Evolutionary conservation across 176 grass and related monocot species (phyloP), one percentile per base, ranked within the genome.

Genomic region (Cymbopogon citratus): DNA sequence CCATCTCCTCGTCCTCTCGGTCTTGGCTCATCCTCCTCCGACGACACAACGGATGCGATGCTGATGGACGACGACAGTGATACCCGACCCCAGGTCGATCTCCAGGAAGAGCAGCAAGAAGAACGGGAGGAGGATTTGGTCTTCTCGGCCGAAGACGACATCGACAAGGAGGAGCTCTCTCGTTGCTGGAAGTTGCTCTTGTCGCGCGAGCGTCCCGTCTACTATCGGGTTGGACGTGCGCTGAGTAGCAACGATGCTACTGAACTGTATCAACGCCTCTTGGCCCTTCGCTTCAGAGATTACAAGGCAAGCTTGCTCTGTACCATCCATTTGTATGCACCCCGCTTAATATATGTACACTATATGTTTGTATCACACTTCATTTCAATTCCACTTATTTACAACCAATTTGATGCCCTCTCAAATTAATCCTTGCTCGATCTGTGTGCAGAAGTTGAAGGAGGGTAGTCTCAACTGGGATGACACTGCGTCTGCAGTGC

Each of bases 181-280:
- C 63, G 15, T 35, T 66, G 31, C 31, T 19, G 0, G 19, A 0
- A 21, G 29, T 7, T 9, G 63, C 63, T 66, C 16, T 35, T 1
- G 9, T 19, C 29, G 15, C 29, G 63, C 63, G 15, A 66, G 63
- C 19, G 0, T 2, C 21, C 6, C n/a, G 23, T 59, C 19, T 24
- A 59, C n/a, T 3, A 0, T 66, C 0, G 0, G 2, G 1, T 4
- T 9, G 31, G 7, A 8, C 1, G 15, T 15, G 0, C 0, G 15
- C 29, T 66, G 1, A 18, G 9, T 1, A 7, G 2, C 3, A 9
- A 35, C 1, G 31, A 8, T 3, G 7, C 0, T 9, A 3, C 0
- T 1, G 9, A 35, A 16, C 7, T 66, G 15, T 3, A 0, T 21
- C 4, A 66, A 19, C 31, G 31, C 15, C 9, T 35, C 33, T 8